Conservation (phyloP, 2,329 filamentous ascomycete genomes). For the Alternaria angustiovoidea region DNA sequence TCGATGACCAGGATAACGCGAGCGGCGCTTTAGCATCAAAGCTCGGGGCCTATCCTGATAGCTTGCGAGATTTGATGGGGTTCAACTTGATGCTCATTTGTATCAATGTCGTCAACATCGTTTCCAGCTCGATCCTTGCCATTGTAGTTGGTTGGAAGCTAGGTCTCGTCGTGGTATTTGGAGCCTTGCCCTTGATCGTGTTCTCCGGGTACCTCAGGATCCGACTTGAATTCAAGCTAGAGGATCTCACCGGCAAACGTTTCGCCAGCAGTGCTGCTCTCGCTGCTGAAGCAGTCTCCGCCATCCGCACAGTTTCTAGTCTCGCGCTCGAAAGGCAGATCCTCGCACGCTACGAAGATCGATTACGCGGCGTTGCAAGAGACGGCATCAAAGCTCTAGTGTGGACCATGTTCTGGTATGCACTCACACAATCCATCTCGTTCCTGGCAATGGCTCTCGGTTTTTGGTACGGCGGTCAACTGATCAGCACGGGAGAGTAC, state of each 20-base stretch:
- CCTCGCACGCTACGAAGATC: slow-evolving; percentile 69
- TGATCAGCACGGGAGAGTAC: slow-evolving; percentile 58
- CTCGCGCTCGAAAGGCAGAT: slow-evolving; percentile 89
- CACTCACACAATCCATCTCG: slow-evolving; percentile 81
- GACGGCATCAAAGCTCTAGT: slow-evolving; percentile 73
- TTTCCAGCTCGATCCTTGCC: slow-evolving; percentile 74
- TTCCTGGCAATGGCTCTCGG: slow-evolving; percentile 46
- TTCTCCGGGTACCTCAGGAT: slow-evolving; percentile 83
- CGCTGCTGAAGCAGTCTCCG: slow-evolving; percentile 91
- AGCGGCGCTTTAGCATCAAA: slow-evolving; percentile 81
- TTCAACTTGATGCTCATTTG: slow-evolving; percentile 86
- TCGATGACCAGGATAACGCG: slow-evolving; percentile 88
- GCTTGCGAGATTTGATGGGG: slow-evolving; percentile 86
- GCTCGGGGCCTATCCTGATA: slow-evolving; percentile 75
- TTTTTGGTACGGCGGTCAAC: slow-evolving; percentile 50
- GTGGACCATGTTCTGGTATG: slow-evolving; percentile 81
- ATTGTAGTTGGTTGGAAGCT: slow-evolving; percentile 88
- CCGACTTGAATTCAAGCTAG: slow-evolving; percentile 81
- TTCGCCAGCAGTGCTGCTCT: slow-evolving; percentile 69
- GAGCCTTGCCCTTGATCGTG: slow-evolving; percentile 49
- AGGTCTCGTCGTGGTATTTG: slow-evolving; percentile 78
- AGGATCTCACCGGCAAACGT: slow-evolving; percentile 75
- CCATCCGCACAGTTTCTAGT: slow-evolving; percentile 91
- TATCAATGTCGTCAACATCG: slow-evolving; percentile 79
- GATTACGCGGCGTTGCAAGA: slow-evolving; percentile 61